Conservation (phyloP, 352 stramenopile genomes). For the Nothophytophthora sp. region DNA sequence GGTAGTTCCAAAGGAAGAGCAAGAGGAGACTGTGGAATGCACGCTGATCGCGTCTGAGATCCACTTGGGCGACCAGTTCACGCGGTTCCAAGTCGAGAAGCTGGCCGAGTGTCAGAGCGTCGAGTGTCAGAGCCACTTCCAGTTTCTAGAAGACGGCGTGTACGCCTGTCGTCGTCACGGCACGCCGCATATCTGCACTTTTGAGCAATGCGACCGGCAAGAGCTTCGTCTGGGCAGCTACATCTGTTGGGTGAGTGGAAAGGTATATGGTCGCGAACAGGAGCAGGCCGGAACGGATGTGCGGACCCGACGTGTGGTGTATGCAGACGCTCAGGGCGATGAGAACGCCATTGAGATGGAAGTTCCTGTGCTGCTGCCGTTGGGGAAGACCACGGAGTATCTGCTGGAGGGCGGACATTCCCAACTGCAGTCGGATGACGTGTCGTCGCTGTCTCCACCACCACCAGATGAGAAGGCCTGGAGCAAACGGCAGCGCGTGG, state of each 20-base stretch:
- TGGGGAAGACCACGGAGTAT: slow-evolving; percentile 64
- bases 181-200: slow-evolving; percentile 75
- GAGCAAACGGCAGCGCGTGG: slow-evolving; percentile 24
- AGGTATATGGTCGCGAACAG: slow-evolving; percentile 60
- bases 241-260: slow-evolving; percentile 69
- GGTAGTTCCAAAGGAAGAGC: not conserved
- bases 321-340: slow-evolving; percentile 53
- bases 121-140: slow-evolving; percentile 43
- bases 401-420: slow-evolving; percentile 49
- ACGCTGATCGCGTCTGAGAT: slow-evolving; percentile 53
- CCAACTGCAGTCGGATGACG: slow-evolving; percentile 13
- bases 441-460: slow-evolving; percentile 65
- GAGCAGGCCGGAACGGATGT: slow-evolving; percentile 67
- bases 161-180: slow-evolving; percentile 69
- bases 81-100: slow-evolving; percentile 55
- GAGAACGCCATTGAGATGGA: slow-evolving; percentile 70
- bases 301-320: slow-evolving; percentile 58
- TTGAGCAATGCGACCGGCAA: slow-evolving; percentile 68
- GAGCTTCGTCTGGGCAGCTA: slow-evolving; percentile 54
- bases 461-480: slow-evolving; percentile 57
- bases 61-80: slow-evolving; percentile 56
- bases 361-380: slow-evolving; percentile 62
- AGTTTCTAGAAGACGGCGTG: slow-evolving; percentile 77
- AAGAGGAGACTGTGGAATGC: slow-evolving; percentile 8
- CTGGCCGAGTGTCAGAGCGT: slow-evolving; percentile 36